A percentile compares a stretch with the other conserved stretches of the same genome.
These are phyloP conservation scores for Ophiorrhiza pumila DNA, from an alignment of 257 asterid species.

Conservation along the genomic window DNA sequence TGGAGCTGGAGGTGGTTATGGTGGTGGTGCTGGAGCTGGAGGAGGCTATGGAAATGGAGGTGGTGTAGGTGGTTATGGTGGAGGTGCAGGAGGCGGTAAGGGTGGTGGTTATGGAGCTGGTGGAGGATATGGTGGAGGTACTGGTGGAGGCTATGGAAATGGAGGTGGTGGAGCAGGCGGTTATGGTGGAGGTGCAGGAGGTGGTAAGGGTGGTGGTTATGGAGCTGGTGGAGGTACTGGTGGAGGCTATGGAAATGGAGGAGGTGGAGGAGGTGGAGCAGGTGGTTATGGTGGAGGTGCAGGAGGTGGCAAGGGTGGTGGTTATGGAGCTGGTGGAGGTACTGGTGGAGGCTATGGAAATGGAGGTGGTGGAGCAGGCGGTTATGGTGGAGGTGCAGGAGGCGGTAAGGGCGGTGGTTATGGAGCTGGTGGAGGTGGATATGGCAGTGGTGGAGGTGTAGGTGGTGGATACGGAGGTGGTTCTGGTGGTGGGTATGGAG, in stretches of 20 bases:
- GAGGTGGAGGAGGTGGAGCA: conserved; percentile 2
- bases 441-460: conserved; percentile 8
- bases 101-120: conserved; percentile 15
- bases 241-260: conserved; percentile 17
- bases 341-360: neutral
- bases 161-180: conserved; percentile 13
- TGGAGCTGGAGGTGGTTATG: conserved; percentile 9
- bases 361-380: neutral
- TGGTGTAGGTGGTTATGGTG: neutral
- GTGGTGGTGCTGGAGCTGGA: neutral
- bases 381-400: conserved; percentile 3
- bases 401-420: conserved; percentile 21
- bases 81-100: conserved; percentile 18
- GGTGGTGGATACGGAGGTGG: conserved; percentile 21
- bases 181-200: neutral
- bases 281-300: conserved; percentile 18
- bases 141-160: conserved; percentile 3
- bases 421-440: conserved; percentile 10
- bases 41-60: neutral
- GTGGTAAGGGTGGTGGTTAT: neutral
- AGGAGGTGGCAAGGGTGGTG: conserved; percentile 1
- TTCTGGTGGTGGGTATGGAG: neutral
- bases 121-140: conserved; percentile 7
- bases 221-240: neutral
- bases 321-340: neutral